Base-by-base conservation (phyloP, 192 early-diverging fungal genomes). In the Coemansia sp. region DNA sequence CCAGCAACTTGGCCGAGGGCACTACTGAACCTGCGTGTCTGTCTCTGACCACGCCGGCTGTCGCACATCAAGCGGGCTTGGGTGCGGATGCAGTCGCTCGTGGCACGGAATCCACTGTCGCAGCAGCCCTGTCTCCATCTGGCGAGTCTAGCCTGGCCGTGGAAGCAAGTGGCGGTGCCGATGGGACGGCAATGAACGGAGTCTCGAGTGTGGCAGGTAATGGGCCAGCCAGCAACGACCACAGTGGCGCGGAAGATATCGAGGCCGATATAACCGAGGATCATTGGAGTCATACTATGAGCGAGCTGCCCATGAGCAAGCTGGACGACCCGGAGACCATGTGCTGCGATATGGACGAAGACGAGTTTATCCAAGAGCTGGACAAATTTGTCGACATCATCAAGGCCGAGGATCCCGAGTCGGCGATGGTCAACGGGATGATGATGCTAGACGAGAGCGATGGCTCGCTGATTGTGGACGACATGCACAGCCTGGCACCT, bases 341-440 rank as follows among this genome's bases (percentile, higher is more conserved):
- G 70, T 66, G 66, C 61, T 63, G 73, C 48, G 75, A 83, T 43
- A 83, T 83, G 80, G 72, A 77, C 60, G 76, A 83, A 45, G 72
- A 74, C 34, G 76, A 83, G 64, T 77, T 83, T 62, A 83, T 75
- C 39, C 68, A 66, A 65, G 80, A 83, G 80, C 76, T 83, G 43
- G 80, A 83, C 72, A 83, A 77, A 65, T 75, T 83, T 63, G 76
- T 83, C 4, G 80, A 83, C 42, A 74, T 70, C 9, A 83, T 83
- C 62, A 70, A 68, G 65, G 66, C 70, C 13, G 80, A 77, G 42
- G 76, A 83, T 2, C 75, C 80, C 1, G 80, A 77, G 47, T 62
- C 71, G 12, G 71, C 71, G 14, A 64, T 73, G 61, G 68, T 60
- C 7, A 72, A 72, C 45, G 79, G 79, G 12, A 68, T 72, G 73